phyloP scores from a whole-genome alignment of 2,329 filamentous ascomycete genomes.

The Apiospora koreana region DNA sequence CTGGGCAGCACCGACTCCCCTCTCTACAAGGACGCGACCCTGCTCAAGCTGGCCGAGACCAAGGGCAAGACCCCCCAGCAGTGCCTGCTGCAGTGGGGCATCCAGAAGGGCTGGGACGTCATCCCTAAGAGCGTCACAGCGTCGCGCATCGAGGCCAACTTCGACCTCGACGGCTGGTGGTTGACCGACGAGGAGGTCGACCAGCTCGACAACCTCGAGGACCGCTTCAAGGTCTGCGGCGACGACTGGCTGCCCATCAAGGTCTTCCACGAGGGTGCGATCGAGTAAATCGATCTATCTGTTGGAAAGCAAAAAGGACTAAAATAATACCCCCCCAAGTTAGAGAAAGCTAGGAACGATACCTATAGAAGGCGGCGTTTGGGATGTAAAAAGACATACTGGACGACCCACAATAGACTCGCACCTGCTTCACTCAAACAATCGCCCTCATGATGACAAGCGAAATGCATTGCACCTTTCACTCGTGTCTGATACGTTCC shows the following conservation, averaged over 20 bases:
- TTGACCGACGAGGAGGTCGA: conserved; percentile 73
- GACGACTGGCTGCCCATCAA: conserved; percentile 74
- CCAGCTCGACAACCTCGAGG: conserved; percentile 55
- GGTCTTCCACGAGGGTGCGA: conserved; percentile 75
- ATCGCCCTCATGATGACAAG: neutral
- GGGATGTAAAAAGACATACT: neutral
- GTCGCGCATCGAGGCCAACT: conserved; percentile 74
- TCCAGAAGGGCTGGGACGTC: conserved; percentile 79
- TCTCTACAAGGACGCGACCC: conserved; percentile 65
- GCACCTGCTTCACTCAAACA: neutral
- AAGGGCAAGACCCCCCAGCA: conserved; percentile 74
- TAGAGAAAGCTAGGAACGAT: neutral
- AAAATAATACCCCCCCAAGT: neutral
- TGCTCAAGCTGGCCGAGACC: conserved; percentile 62
- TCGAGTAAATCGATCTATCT: conserved; percentile 52
- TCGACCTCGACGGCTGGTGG: conserved; percentile 71
- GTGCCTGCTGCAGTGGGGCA: conserved; percentile 77
- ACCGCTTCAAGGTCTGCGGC: conserved; percentile 81
- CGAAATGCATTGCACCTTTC: neutral
- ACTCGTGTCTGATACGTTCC: neutral
- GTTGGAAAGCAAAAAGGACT: neutral
- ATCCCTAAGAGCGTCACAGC: conserved; percentile 83
- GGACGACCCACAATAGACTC: neutral
- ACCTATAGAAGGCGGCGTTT: neutral
- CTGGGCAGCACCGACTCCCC: conserved; percentile 72